Evolutionary conservation across 441 rosid species (phyloP), one percentile per base, ranked within the genome.

Genomic region (Euphorbia celastroides): DNA sequence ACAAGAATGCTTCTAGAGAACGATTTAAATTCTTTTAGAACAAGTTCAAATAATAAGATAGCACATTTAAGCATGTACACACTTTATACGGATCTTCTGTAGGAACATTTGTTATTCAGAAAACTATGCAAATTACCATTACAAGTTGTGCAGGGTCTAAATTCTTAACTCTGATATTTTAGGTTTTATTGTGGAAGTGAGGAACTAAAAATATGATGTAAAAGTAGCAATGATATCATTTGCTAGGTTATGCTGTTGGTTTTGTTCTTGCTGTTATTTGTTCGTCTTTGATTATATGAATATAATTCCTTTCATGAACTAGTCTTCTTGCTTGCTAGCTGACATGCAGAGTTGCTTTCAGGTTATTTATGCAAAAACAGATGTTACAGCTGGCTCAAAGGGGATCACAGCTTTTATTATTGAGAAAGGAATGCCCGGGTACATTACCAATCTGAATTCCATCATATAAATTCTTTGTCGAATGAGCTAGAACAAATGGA

Each of bases 361-460:
- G 96, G 81, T 94, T 74, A 80, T 94, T 69, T 91, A 94, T 76
- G 96, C 96, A 16, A 94, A 94, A 80, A 91, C 96, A 25, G 88
- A 89, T 65, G 64, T 75, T 56, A 81, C 75, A 41, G 90, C 92
- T 66, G 96, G 96, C 64, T 81, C 99, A 32, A 94, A 94, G 82
- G 99, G 96, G 77, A 89, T 91, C 76, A 91, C 97, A 5, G 91
- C 99, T 60, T 94, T 94, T 72, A 81, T 94, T 70, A 75, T 88
- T 31, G 99, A 94, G 82, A 91, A 94, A 79, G 96, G 91, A 78
- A 94, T 89, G 96, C 79, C 88, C 0, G 97, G 99, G 99, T 91
- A 91, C 64, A 50, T 79, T 57, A 41, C 38, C 36, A 67, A 48
- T 32, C 52, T 64, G 13, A 13, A 46, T 58, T 36, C 14, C 54